Evolutionary conservation across 2,329 filamentous ascomycete genomes (phyloP).

Genomic region (Claviceps digitariae): DNA sequence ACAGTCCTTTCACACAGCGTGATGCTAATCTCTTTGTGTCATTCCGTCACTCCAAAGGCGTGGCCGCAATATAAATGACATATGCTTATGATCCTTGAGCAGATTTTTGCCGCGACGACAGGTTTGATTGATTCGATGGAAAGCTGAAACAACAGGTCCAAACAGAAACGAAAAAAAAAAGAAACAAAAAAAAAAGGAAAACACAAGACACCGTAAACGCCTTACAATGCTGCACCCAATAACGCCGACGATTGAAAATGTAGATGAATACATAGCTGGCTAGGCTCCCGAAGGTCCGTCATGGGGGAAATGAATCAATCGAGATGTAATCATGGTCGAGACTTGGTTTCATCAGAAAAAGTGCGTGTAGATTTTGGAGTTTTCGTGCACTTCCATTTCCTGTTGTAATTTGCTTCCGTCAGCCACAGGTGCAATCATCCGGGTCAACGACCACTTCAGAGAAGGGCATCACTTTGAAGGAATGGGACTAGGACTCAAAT

Average conservation of each 20-base stretch:
- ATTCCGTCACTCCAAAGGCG: slow-evolving; percentile 1
- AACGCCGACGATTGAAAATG: slow-evolving; percentile 35
- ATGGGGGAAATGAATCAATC: slow-evolving; percentile 15
- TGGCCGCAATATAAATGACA: slow-evolving; percentile 21
- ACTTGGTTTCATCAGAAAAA: slow-evolving; percentile 67
- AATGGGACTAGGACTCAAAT: not conserved
- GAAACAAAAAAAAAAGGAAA: slow-evolving; percentile 17
- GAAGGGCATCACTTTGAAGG: no score
- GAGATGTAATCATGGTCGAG: slow-evolving; percentile 9
- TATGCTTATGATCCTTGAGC: slow-evolving; percentile 22
- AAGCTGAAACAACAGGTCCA: slow-evolving; percentile 9
- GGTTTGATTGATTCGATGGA: not conserved
- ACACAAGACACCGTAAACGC: slow-evolving; percentile 39
- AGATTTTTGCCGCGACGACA: slow-evolving; percentile 21
- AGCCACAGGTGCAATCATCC: not conserved
- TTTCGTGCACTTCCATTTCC: slow-evolving; percentile 99
- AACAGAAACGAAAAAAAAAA: slow-evolving; percentile 11
- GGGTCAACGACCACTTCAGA: not conserved
- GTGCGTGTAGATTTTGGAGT: slow-evolving; percentile 98
- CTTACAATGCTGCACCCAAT: slow-evolving; percentile 45
- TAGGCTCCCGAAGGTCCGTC: slow-evolving; percentile 11
- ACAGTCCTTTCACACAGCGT: not conserved
- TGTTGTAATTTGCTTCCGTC: slow-evolving; percentile 21
- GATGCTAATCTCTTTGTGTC: not conserved
- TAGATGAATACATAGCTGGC: slow-evolving; percentile 36